phyloP scores from a whole-genome alignment of 768 basidiomycete genomes.

The Paxillus ammoniavirescens region DNA sequence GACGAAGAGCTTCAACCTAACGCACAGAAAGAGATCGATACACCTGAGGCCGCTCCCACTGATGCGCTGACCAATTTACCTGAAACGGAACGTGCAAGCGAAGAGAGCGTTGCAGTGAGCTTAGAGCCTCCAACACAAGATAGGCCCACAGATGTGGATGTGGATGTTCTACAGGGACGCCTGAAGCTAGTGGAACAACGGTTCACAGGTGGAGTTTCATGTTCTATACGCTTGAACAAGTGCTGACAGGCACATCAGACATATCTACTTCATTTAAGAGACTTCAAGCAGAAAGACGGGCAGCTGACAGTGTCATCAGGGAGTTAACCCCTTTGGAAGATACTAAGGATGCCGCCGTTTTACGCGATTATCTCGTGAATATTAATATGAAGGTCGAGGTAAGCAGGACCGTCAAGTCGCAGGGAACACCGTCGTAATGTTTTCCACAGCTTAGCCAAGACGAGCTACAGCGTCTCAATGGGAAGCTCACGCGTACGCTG shows the following conservation, averaged over 20 bases:
- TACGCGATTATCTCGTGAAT: conserved; percentile 73
- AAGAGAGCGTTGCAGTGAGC: not conserved
- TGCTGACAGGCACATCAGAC: conserved; percentile 42
- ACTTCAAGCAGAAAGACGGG: conserved; percentile 68
- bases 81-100: not conserved
- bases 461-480: conserved; percentile 76
- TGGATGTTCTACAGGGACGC: conserved; percentile 63
- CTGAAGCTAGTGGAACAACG: conserved; percentile 72
- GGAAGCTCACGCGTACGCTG: conserved; percentile 67
- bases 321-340: conserved; percentile 72
- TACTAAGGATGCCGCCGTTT: conserved; percentile 58
- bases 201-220: conserved; percentile 55
- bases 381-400: conserved; percentile 71
- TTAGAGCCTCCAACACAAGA: not conserved
- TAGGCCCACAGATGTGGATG: conserved; percentile 21
- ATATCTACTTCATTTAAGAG: conserved; percentile 76
- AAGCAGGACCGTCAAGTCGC: conserved; percentile 17
- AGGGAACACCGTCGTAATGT: not conserved
- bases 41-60: not conserved
- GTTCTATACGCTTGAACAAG: not conserved
- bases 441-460: conserved; percentile 58
- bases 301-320: conserved; percentile 64
- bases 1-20: not conserved
- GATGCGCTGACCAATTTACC: not conserved
- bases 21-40: not conserved